Percentiles rank a stretch among this genome's conserved stretches.
These are phyloP conservation scores for Biscogniauxia marginata DNA, from an alignment of 2,329 filamentous ascomycete genomes.

Conservation along the genomic window DNA sequence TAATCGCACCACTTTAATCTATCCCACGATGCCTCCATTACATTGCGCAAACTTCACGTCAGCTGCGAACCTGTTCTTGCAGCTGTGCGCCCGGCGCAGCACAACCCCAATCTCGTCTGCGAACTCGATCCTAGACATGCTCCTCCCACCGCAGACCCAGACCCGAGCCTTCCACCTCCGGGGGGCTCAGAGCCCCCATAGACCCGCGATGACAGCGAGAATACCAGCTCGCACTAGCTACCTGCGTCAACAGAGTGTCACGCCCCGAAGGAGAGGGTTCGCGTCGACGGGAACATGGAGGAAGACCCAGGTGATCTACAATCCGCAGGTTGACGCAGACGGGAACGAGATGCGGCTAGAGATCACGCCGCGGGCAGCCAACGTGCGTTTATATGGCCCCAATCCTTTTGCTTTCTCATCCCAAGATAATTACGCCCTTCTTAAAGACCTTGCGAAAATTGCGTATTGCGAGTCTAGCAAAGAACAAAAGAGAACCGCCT, in stretches of 20 bases:
- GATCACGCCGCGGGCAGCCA: slow-evolving; percentile 79
- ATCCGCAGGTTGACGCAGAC: slow-evolving; percentile 77
- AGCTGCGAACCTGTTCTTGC: slow-evolving; percentile 32
- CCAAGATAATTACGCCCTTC: neutral
- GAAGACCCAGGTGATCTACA: slow-evolving; percentile 55
- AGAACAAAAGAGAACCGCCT: neutral
- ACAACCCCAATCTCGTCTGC: slow-evolving; percentile 15
- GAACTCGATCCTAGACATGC: slow-evolving; percentile 37
- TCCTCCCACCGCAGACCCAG: slow-evolving; percentile 26
- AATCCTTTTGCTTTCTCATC: neutral
- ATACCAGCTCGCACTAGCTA: slow-evolving; percentile 8
- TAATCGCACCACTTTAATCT: neutral
- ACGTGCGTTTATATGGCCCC: slow-evolving; percentile 50
- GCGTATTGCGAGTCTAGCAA: neutral
- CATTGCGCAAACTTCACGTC: slow-evolving; percentile 39
- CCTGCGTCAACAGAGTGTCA: neutral
- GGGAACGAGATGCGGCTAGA: slow-evolving; percentile 81
- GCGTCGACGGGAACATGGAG: slow-evolving; percentile 35
- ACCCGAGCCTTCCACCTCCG: slow-evolving; percentile 29
- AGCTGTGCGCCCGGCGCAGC: slow-evolving; percentile 26
- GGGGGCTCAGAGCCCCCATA: slow-evolving; percentile 16
- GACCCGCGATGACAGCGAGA: neutral
- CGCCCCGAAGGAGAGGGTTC: slow-evolving; percentile 30
- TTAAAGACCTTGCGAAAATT: neutral
- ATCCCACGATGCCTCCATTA: slow-evolving; percentile 20